Percentiles rank a stretch among this genome's conserved stretches.
Evolutionary conservation across 2,329 filamentous ascomycete genomes (phyloP).

Genomic region (Alternaria brassicicola): DNA sequence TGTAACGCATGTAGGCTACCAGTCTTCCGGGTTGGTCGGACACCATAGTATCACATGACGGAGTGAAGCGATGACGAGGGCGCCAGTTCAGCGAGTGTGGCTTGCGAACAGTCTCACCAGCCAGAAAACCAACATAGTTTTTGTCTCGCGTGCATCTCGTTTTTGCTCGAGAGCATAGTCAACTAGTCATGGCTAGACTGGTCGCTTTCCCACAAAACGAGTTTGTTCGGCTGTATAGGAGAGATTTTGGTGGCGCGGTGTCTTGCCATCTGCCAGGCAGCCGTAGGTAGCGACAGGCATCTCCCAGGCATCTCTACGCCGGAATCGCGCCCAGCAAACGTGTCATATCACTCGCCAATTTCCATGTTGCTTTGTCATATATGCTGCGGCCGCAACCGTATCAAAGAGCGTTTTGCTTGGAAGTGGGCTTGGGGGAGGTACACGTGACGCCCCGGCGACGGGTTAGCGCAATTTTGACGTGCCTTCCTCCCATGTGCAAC

Average conservation of each 20-base stretch:
- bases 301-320: constrained; percentile 24
- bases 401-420: constrained; percentile 5
- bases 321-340: constrained; percentile 3
- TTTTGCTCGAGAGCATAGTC: not conserved
- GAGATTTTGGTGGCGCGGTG: constrained; percentile 22
- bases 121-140: not conserved
- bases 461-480: constrained; percentile 19
- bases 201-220: constrained; percentile 14
- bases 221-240: constrained; percentile 13
- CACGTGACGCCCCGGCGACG: constrained; percentile 26
- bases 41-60: not conserved
- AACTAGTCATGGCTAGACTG: constrained; percentile 12
- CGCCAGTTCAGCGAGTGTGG: not conserved
- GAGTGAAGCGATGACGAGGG: not conserved
- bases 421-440: not conserved
- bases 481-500: constrained; percentile 21
- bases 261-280: constrained; percentile 36
- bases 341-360: constrained; percentile 21
- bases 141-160: constrained; percentile 3
- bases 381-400: not conserved
- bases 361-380: constrained; percentile 18
- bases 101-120: not conserved
- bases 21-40: not conserved
- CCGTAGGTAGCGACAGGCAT: constrained; percentile 38
- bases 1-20: not conserved